Evolutionary conservation across 148 eudicot genomes (phyloP).

Genomic region (Fagopyrum esculentum): DNA sequence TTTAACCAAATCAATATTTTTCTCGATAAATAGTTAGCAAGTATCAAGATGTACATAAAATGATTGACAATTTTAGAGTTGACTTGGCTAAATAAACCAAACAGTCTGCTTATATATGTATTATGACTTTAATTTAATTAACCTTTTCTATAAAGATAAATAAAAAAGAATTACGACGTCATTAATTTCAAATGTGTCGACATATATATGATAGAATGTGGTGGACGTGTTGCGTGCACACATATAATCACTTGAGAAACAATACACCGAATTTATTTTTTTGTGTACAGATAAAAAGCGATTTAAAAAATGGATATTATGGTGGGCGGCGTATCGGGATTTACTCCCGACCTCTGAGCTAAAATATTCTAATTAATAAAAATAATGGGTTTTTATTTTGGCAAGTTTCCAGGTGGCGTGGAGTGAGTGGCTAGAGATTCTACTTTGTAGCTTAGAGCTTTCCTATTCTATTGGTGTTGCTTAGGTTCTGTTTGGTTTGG

Average conservation of each 20-base stretch:
- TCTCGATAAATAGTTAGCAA: no score
- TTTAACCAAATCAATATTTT: no score
- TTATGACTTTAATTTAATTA: background rate
- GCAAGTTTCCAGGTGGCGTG: slow-evolving; percentile 23
- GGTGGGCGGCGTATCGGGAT: slow-evolving; percentile 16
- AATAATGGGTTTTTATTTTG: background rate
- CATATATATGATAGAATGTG: background rate
- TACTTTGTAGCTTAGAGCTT: background rate
- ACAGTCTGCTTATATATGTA: background rate
- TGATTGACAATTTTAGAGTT: background rate
- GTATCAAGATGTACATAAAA: no score
- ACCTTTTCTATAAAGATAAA: background rate
- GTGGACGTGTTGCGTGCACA: slow-evolving; percentile 28
- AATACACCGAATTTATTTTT: background rate
- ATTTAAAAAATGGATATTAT: slow-evolving; percentile 12
- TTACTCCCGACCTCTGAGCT: slow-evolving; percentile 6
- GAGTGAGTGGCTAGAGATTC: slow-evolving; percentile 31
- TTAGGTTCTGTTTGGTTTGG: background rate
- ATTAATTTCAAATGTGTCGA: no score
- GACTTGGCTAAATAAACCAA: background rate
- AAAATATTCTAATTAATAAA: background rate
- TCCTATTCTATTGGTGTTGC: slow-evolving; percentile 9
- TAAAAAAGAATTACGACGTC: no score
- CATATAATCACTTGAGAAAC: slow-evolving; percentile 6
- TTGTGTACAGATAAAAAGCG: background rate